Base-by-base conservation (phyloP, 2,329 filamentous ascomycete genomes). In the Helotiales sp. region DNA sequence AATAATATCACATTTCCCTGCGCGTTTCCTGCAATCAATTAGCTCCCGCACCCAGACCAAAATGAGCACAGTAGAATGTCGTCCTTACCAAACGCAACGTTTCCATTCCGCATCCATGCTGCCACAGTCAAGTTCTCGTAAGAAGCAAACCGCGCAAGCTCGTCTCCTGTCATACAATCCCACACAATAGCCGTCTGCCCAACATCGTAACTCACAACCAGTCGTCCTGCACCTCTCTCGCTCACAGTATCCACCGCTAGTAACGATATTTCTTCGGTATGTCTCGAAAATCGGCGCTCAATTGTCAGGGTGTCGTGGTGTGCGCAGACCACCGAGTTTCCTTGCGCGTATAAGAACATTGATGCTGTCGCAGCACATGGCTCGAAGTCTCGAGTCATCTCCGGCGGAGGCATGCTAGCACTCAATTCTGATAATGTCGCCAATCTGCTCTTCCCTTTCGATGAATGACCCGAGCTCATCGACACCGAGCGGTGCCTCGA, bases 71-170 rank as follows among this genome's bases (percentile, higher is more conserved):
- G 17, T 26, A 34, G 54, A 61, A 66, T 63, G 63, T 11, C 30
- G 55, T 63, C 76, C 89, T 79, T 84, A 97, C 95, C 96, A 83
- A 98, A 98, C 43, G 93, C 95, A 72, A 99, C 90, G 80, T 97
- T 97, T 63, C 96, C 96, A 80, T 97, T 97, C 52, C 91, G 87
- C 94, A 99, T 97, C 93, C 96, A 99, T 13, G 92, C 86, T 43
- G 94, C 95, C 32, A 93, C 90, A 24, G 89, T 90, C 70, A 98
- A 86, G 72, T 92, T 88, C 76, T 97, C 93, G 76, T 97, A 97
- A 0, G 94, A 96, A 26, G 91, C 90, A 81, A 98, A 98, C n/a
- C 94, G 87, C 45, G 95, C 90, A 66, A 97, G 86, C 79, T 97
- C 93, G 67, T 93, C 89, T 58, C 96, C 96, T 0, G 93, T 96